A percentile compares a stretch with the other conserved stretches of the same genome.
Conservation (phyloP, 179 eudicot genomes). For the Beta lomatogona region DNA sequence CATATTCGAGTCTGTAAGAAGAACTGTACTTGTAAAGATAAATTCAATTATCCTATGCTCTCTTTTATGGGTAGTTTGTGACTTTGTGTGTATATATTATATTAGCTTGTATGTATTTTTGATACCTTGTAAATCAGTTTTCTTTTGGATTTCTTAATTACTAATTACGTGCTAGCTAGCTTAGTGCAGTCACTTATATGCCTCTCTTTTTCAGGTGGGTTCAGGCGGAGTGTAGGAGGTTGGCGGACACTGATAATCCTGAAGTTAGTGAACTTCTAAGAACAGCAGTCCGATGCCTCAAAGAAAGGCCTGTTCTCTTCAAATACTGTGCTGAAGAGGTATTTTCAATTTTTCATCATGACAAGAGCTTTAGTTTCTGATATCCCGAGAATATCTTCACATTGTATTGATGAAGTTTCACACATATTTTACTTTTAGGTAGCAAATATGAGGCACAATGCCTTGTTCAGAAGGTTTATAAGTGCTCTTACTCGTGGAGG, state of each 20-base stretch:
- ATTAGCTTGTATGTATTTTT: conserved; percentile 2
- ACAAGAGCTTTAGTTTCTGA: conserved; percentile 6
- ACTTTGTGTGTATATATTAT: not conserved
- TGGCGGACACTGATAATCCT: conserved; percentile 94
- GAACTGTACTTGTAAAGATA: not conserved
- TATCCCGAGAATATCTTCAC: not conserved
- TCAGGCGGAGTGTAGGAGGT: conserved; percentile 88
- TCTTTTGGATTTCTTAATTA: not conserved
- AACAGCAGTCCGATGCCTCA: conserved; percentile 91
- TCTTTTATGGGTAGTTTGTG: not conserved
- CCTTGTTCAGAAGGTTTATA: conserved; percentile 90
- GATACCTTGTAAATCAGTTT: not conserved
- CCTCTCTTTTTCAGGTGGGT: conserved; percentile 71
- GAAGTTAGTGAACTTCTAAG: conserved; percentile 88
- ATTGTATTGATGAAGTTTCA: conserved; percentile 12
- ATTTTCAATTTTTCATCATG: conserved; percentile 19
- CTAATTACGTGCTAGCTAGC: not conserved
- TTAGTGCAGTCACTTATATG: conserved; percentile 19
- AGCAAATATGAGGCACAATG: conserved; percentile 98
- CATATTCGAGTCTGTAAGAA: not conserved
- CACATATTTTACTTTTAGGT: conserved; percentile 44
- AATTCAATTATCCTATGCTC: not conserved
- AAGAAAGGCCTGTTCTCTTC: conserved; percentile 95
- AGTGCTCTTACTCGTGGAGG: conserved; percentile 99
- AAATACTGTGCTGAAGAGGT: conserved; percentile 99